These are phyloP conservation scores for Liriodendron chinense DNA, from an alignment of 164 flowering plant species.

Conservation along the genomic window DNA sequence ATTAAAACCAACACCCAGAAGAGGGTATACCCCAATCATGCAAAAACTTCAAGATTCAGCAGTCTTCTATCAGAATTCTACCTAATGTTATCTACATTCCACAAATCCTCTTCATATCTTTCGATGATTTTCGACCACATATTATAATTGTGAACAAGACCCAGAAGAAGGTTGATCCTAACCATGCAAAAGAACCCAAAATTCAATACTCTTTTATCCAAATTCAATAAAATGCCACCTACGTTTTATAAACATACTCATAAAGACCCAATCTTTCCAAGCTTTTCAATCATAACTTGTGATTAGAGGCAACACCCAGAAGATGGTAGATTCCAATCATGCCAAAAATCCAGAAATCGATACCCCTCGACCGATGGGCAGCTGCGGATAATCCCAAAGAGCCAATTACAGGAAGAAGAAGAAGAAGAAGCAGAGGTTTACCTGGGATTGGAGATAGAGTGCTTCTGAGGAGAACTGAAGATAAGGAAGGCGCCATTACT, in stretches of 20 bases:
- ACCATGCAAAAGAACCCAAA: too few species aligned
- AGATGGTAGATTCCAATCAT: neutral
- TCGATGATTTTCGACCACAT: too few species aligned
- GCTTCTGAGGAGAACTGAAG: neutral
- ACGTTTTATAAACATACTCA: too few species aligned
- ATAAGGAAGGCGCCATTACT: neutral
- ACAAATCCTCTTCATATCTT: too few species aligned
- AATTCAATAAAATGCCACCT: neutral
- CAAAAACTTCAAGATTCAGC: too few species aligned
- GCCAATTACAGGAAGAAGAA: neutral
- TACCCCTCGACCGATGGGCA: too few species aligned
- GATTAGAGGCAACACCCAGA: neutral
- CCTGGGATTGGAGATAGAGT: neutral
- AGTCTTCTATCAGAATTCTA: too few species aligned
- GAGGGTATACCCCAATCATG: too few species aligned
- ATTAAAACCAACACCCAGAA: too few species aligned
- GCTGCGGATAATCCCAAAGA: neutral
- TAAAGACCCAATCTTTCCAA: neutral
- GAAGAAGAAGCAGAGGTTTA: neutral
- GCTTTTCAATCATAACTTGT: neutral
- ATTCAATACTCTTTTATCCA: neutral
- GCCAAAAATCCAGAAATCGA: neutral
- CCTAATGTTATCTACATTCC: too few species aligned
- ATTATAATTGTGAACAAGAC: too few species aligned
- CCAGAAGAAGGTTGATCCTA: too few species aligned